phyloP scores from a whole-genome alignment of 164 flowering plant species.

The Liriodendron chinense region DNA sequence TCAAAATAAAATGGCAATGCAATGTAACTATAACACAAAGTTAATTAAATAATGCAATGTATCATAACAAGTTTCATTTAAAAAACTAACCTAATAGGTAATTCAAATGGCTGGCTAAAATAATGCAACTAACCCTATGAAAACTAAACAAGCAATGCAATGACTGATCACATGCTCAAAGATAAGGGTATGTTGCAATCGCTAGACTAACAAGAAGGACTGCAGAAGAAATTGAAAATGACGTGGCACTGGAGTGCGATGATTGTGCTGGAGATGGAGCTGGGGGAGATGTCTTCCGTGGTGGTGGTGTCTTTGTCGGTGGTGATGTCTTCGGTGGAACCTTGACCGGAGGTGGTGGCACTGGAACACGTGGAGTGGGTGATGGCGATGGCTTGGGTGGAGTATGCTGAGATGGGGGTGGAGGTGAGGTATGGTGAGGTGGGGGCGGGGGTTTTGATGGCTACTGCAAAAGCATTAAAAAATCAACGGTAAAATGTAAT shows the following conservation, averaged over 20 bases:
- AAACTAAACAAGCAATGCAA: neutral
- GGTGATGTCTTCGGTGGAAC: too few species aligned
- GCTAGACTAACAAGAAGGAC: constrained; percentile 4
- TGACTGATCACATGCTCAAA: constrained; percentile 2
- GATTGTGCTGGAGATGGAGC: constrained; percentile 9
- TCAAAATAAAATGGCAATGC: neutral
- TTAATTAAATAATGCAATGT: neutral
- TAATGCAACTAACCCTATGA: neutral
- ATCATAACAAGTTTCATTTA: neutral
- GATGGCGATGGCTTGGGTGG: too few species aligned
- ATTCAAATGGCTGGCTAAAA: neutral
- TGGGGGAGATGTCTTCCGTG: neutral
- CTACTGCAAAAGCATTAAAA: too few species aligned
- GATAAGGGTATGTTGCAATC: constrained; percentile 7
- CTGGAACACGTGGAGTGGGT: too few species aligned
- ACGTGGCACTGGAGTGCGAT: neutral
- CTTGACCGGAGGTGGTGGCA: too few species aligned
- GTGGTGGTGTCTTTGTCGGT: neutral
- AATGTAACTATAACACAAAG: neutral
- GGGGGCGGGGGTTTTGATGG: too few species aligned
- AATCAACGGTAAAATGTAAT: too few species aligned
- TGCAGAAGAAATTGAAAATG: neutral
- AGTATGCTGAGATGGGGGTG: too few species aligned
- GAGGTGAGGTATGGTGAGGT: too few species aligned
- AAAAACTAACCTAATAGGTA: neutral